Conservation (phyloP, 306 rosid species). For the Leucaena leucocephala region DNA sequence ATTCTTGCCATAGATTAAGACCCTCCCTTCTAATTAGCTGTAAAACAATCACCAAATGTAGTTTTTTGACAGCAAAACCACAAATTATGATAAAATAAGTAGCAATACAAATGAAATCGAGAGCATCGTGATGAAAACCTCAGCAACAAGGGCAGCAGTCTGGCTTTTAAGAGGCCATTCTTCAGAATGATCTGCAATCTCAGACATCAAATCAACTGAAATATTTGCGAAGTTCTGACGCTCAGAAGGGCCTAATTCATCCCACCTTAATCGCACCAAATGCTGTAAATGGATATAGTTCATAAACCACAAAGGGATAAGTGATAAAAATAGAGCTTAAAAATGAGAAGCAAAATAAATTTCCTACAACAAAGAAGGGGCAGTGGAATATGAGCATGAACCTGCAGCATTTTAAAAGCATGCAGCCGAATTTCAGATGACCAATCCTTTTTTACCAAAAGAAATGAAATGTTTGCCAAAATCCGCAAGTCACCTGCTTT, state of each 20-base stretch:
- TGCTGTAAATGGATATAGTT: constrained; percentile 57
- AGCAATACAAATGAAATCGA: constrained; percentile 29
- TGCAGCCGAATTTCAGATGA: constrained; percentile 95
- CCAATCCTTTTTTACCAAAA: constrained; percentile 82
- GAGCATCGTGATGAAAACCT: constrained; percentile 53
- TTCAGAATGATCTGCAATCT: constrained; percentile 81
- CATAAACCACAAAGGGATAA: constrained; percentile 27
- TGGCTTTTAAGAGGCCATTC: constrained; percentile 98
- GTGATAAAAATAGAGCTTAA: constrained; percentile 12
- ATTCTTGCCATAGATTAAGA: constrained; percentile 74
- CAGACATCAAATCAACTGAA: constrained; percentile 79
- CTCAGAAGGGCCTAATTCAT: constrained; percentile 71
- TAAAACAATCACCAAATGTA: constrained; percentile 32
- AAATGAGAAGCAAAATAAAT: constrained; percentile 13
- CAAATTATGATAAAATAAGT: constrained; percentile 21
- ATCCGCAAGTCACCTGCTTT: constrained; percentile 72
- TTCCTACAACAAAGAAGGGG: constrained; percentile 25
- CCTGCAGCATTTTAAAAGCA: constrained; percentile 97
- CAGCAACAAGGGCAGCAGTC: constrained; percentile 96
- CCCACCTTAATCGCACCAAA: constrained; percentile 95
- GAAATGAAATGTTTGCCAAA: constrained; percentile 75
- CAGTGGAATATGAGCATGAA: constrained; percentile 38
- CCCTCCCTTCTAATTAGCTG: constrained; percentile 96
- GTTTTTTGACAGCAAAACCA: constrained; percentile 24
- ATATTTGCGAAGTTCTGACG: constrained; percentile 73